Evolutionary conservation across 371 early-diverging fungal genomes (phyloP), one percentile per base, ranked within the genome.

Genomic region (Dentiscutata heterogama): DNA sequence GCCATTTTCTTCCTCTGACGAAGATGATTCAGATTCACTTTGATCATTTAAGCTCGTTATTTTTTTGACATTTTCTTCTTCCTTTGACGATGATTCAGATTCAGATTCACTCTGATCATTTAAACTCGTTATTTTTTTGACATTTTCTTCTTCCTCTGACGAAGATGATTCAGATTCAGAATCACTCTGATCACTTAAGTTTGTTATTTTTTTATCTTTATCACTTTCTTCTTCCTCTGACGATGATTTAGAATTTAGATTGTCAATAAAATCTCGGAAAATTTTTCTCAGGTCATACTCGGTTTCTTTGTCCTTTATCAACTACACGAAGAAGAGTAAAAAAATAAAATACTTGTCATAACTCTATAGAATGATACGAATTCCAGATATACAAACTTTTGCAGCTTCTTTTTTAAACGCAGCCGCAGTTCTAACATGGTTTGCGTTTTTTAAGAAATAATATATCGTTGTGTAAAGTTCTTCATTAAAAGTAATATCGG

Each of bases 391-490:
- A 54, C 51, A 11, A 72, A 42, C 46, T 25, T 29, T 56, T 7
- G 25, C 7, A 46, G 50, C 8, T 35, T 77, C 77, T 39, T 61
- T 61, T 58, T 65, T 27, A 68, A 51, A 68, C 27, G 39, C n/a
- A 10, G 54, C 22, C 39, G 42, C 25, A 65, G 77, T 51, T 50
- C 78, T 58, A 20, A 70, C n/a, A 58, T 75, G 67, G n/a, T 58
- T 54, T 22, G 80, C 8, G 29, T 74, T 46, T 73, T n/a, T 76
- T 79, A 74, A 58, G 56, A 61, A 83, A 73, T 53, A 77, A 82
- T 70, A 81, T 76, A 82, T 82, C 82, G 82, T 75, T 22, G 53
- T 67, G 3, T 27, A 83, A 70, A 75, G 46, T 29, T 82, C 73
- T 22, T 14, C 35, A 35, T 70, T 77, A 70, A 76, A n/a, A 50